Base-by-base conservation (phyloP, 129 eudicot genomes). In the Logfia minima region DNA sequence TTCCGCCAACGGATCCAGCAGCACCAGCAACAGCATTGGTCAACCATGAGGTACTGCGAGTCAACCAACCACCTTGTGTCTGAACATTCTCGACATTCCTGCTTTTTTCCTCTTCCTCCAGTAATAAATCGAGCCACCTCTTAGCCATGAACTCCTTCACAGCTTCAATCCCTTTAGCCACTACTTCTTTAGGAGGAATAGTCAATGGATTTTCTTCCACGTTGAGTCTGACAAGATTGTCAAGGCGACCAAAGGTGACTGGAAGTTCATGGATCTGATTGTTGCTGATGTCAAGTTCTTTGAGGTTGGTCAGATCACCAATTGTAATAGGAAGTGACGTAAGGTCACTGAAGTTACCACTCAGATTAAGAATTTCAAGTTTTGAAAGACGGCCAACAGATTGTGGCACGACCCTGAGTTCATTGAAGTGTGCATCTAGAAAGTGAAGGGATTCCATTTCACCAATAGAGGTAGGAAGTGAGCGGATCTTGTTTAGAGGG, bases 191-290 rank as follows among this genome's bases (percentile, higher is more conserved):
- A 43, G 99, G 97, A 11, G 99, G 99, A 17, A 86, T 23, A 32
- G 28, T 88, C 65, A 95, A 68, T 26, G 99, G 99, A 79, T 95
- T 95, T 21, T 89, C 87, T 4, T 85, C 96, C 66, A 95, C 69
- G 21, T 95, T 88, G 34, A 95, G 94, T 68, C 86, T 89, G 3
- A 43, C 41, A 64, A 95, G 83, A 17, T 77, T 91, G 74, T 85
- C 84, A n/a, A 95, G 96, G 75, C 88, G 88, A 31, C 97, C 90
- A 77, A 95, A 87, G 26, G 93, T 76, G 77, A 67, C 83, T 1
- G 99, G 99, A 72, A 95, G 86, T 71, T 85, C 94, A 79, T 82
- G 99, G 70, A 95, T 91, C 83, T 95, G 97, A 61, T 95, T 91
- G 88, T 95, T 95, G 83, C 97, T 91, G 76, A 95, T 69, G 74